These are phyloP conservation scores for Pseudocercospora vitis DNA, from an alignment of 2,329 filamentous ascomycete genomes.

Conservation along the genomic window DNA sequence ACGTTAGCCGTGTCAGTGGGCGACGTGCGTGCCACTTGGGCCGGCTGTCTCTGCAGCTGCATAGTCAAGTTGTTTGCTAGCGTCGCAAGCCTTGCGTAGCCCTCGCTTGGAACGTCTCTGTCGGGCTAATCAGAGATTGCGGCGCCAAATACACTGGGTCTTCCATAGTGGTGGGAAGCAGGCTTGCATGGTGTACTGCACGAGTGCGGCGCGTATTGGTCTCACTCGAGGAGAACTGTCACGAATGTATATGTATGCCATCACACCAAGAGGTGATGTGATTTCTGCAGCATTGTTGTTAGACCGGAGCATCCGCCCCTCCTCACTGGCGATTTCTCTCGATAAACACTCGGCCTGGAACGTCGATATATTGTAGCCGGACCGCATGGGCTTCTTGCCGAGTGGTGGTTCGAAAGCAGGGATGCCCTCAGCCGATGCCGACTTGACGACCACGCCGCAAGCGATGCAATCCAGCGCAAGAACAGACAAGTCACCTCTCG, in stretches of 20 bases:
- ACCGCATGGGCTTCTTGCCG: background rate
- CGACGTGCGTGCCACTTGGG: background rate
- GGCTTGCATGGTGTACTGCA: background rate
- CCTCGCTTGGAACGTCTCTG: background rate
- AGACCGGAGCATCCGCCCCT: too few relatives aligned
- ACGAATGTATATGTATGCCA: too few relatives aligned
- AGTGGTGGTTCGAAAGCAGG: background rate
- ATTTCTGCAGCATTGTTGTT: too few relatives aligned
- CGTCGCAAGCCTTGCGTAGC: background rate
- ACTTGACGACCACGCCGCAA: background rate
- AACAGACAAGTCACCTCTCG: slow-evolving; percentile 5
- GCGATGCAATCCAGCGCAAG: slow-evolving; percentile 1
- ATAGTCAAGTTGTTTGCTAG: slow-evolving; percentile 1
- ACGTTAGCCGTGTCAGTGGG: background rate
- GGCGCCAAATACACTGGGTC: background rate
- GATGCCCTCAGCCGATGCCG: background rate
- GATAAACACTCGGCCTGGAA: background rate
- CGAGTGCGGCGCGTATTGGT: background rate
- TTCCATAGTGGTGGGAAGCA: background rate
- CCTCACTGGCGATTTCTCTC: background rate
- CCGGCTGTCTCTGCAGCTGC: background rate
- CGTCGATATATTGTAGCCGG: too few relatives aligned
- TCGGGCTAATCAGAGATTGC: slow-evolving; percentile 2
- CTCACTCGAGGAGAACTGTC: too few relatives aligned
- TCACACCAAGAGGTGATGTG: too few relatives aligned